phyloP scores from a whole-genome alignment of 2,329 filamentous ascomycete genomes.

The Malbranchea cinnamomea region DNA sequence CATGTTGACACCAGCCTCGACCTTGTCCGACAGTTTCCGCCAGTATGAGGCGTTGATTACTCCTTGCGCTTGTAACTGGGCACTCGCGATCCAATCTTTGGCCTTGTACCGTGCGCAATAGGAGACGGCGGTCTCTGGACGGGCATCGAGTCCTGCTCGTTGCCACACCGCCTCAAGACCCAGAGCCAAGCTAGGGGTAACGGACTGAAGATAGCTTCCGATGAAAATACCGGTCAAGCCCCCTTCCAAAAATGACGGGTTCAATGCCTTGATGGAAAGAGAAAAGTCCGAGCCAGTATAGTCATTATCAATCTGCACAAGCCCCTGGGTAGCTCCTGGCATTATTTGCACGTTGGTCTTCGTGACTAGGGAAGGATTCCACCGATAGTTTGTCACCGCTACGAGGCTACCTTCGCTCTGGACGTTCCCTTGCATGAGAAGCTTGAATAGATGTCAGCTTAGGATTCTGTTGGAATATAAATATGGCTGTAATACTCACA shows the following conservation, averaged over 20 bases:
- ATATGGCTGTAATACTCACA: slow-evolving; percentile 39
- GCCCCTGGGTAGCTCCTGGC: slow-evolving; percentile 61
- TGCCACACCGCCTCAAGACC: slow-evolving; percentile 93
- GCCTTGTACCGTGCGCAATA: slow-evolving; percentile 88
- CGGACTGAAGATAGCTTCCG: slow-evolving; percentile 83
- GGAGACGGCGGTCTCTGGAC: slow-evolving; percentile 79
- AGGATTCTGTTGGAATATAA: not conserved
- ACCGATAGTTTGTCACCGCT: slow-evolving; percentile 86
- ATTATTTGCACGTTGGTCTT: slow-evolving; percentile 81
- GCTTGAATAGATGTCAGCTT: slow-evolving; percentile 34
- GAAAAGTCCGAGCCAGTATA: slow-evolving; percentile 90
- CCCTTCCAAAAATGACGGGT: slow-evolving; percentile 86
- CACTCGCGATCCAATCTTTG: slow-evolving; percentile 81
- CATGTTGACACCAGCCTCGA: slow-evolving; percentile 91
- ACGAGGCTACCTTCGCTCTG: slow-evolving; percentile 83
- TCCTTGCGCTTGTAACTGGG: slow-evolving; percentile 77
- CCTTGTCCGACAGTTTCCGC: slow-evolving; percentile 81
- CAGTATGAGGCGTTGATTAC: slow-evolving; percentile 86
- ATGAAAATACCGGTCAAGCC: slow-evolving; percentile 91
- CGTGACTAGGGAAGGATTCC: slow-evolving; percentile 63
- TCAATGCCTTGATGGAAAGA: slow-evolving; percentile 81
- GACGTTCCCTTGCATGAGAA: slow-evolving; percentile 89
- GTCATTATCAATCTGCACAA: slow-evolving; percentile 90
- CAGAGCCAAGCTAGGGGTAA: slow-evolving; percentile 74
- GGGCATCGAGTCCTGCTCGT: slow-evolving; percentile 64